A percentile compares a stretch with the other conserved stretches of the same genome.
These are phyloP conservation scores for Xylariaceae sp. DNA, from an alignment of 2,329 filamentous ascomycete genomes.

Conservation along the genomic window DNA sequence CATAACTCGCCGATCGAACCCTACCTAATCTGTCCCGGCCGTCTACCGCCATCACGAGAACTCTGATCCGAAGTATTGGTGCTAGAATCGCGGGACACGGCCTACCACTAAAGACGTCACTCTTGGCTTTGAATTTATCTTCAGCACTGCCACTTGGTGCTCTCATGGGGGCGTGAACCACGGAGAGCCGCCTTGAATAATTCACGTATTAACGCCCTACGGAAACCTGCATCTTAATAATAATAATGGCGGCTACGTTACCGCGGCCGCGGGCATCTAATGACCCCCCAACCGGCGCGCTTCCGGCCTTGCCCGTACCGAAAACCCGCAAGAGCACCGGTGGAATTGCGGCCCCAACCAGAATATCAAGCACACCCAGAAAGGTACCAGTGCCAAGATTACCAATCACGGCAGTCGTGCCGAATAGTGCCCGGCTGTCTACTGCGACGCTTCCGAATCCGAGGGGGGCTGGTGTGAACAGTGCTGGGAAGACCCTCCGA, in stretches of 20 bases:
- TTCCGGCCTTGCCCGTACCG: conserved; percentile 68
- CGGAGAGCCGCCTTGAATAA: conserved; percentile 1
- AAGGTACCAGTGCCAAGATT: conserved; percentile 55
- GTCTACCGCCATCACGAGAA: neutral
- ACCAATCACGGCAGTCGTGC: conserved; percentile 52
- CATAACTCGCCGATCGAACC: conserved; percentile 1
- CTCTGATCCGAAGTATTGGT: conserved; percentile 1
- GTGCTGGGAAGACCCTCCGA: conserved; percentile 65
- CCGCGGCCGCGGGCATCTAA: conserved; percentile 64
- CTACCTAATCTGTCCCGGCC: neutral
- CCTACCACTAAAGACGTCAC: neutral
- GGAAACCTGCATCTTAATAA: conserved; percentile 22
- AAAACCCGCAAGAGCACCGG: conserved; percentile 68
- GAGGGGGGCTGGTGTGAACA: conserved; percentile 52
- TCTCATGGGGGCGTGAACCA: conserved; percentile 20
- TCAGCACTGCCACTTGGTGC: neutral
- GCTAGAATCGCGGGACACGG: conserved; percentile 10
- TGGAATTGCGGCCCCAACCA: conserved; percentile 41
- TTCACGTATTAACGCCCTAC: conserved; percentile 4
- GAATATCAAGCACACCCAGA: conserved; percentile 48
- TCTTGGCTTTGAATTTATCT: neutral
- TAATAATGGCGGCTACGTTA: conserved; percentile 56
- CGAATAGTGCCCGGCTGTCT: conserved; percentile 43
- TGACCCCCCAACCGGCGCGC: conserved; percentile 65
- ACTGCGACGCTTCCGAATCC: conserved; percentile 53